These are phyloP conservation scores for Phaeodactylum tricornutum DNA, from an alignment of 108 stramenopile genomes.

Conservation along the genomic window DNA sequence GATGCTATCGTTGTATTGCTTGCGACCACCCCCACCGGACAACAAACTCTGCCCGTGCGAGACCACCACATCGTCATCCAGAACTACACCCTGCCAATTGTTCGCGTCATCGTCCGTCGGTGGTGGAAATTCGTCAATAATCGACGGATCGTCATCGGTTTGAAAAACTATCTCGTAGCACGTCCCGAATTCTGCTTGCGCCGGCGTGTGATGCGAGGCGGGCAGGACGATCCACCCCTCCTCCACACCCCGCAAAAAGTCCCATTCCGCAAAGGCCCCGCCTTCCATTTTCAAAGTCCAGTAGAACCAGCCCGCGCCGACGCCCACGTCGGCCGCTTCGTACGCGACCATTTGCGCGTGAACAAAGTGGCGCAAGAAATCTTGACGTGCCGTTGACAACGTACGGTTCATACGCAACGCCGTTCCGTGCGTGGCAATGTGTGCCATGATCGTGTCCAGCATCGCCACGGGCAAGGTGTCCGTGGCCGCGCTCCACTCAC, in stretches of 20 bases:
- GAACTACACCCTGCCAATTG: constrained; percentile 17
- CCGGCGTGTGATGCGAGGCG: not conserved
- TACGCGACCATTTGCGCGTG: constrained; percentile 65
- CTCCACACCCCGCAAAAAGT: constrained; percentile 43
- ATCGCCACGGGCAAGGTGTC: constrained; percentile 36
- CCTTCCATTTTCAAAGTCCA: constrained; percentile 59
- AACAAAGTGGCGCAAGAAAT: constrained; percentile 49
- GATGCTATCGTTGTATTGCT: no score
- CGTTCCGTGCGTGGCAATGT: constrained; percentile 22
- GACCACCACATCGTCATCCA: constrained; percentile 55
- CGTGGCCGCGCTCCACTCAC: constrained; percentile 59
- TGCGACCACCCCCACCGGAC: not conserved
- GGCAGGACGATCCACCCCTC: constrained; percentile 60
- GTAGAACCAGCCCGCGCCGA: constrained; percentile 56
- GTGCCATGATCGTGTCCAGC: constrained; percentile 29
- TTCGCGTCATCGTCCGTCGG: constrained; percentile 11
- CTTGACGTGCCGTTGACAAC: constrained; percentile 19
- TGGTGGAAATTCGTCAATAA: constrained; percentile 41
- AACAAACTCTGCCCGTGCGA: constrained; percentile 27
- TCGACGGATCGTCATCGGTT: constrained; percentile 24
- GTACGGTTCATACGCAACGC: constrained; percentile 29
- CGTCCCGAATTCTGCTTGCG: constrained; percentile 29
- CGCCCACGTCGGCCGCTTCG: constrained; percentile 24
- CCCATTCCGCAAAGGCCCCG: constrained; percentile 62
- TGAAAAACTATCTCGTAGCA: constrained; percentile 36